Evolutionary conservation across 495 filamentous ascomycete species (phyloP).

Genomic region (Aspergillus steynii): DNA sequence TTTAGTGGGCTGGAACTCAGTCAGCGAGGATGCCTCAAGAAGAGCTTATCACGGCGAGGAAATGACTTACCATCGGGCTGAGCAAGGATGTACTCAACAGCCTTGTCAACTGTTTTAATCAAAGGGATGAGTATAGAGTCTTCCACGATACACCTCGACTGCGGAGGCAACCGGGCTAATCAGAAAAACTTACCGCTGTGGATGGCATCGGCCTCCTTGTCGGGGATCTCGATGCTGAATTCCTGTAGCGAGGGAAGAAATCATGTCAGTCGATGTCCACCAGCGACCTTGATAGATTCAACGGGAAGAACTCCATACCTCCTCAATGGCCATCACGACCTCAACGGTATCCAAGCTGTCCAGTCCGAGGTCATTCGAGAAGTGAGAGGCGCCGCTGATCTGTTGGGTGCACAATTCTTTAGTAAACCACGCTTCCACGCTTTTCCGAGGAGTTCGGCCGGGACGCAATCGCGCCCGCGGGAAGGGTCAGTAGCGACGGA

Average conservation of each 20-base stretch:
- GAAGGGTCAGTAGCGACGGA: slow-evolving; percentile 40
- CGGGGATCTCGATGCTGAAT: slow-evolving; percentile 99
- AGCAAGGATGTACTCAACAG: slow-evolving; percentile 89
- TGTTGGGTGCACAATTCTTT: slow-evolving; percentile 33
- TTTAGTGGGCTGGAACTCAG: slow-evolving; percentile 41
- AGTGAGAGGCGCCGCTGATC: slow-evolving; percentile 82
- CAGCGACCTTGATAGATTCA: slow-evolving; percentile 21
- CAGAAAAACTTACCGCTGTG: slow-evolving; percentile 78
- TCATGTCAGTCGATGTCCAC: slow-evolving; percentile 19
- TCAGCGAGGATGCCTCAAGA: slow-evolving; percentile 15
- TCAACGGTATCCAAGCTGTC: slow-evolving; percentile 98
- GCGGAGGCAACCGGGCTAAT: neutral
- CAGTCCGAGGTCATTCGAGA: slow-evolving; percentile 91
- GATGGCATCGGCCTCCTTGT: slow-evolving; percentile 97
- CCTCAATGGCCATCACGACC: slow-evolving; percentile 99
- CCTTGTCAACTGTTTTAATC: slow-evolving; percentile 78
- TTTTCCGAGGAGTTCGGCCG: neutral
- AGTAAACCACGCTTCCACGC: neutral
- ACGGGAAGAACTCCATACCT: slow-evolving; percentile 58
- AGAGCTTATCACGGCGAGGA: neutral
- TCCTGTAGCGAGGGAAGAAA: slow-evolving; percentile 58
- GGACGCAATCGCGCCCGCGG: neutral
- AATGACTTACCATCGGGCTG: slow-evolving; percentile 77
- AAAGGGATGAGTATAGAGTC: slow-evolving; percentile 22
- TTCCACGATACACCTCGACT: neutral